These are phyloP conservation scores for Dalbergia cultrata DNA, from an alignment of 306 rosid species.

Conservation along the genomic window DNA sequence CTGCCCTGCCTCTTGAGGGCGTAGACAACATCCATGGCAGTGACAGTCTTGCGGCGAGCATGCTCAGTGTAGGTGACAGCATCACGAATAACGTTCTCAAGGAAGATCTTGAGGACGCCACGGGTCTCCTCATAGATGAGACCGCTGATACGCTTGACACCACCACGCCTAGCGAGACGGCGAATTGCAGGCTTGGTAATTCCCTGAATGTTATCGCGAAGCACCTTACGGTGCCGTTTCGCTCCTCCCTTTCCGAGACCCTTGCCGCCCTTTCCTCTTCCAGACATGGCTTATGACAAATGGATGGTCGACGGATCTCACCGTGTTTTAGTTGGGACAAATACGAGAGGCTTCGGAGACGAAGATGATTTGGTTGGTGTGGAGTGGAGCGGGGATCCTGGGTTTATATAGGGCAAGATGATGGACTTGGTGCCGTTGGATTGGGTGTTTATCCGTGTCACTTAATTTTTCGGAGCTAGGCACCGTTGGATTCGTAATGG, in stretches of 20 bases:
- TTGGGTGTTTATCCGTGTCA: conserved; percentile 39
- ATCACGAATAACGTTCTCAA: conserved; percentile 58
- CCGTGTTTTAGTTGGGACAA: neutral
- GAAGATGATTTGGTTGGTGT: neutral
- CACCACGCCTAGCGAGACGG: conserved; percentile 62
- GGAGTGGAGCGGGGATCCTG: neutral
- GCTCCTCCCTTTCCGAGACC: conserved; percentile 65
- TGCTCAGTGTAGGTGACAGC: conserved; percentile 66
- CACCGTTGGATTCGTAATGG: conserved; percentile 39
- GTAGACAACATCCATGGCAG: conserved; percentile 64
- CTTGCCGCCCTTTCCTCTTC: conserved; percentile 66
- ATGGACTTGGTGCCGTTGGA: conserved; percentile 8
- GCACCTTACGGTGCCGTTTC: conserved; percentile 62
- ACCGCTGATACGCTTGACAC: conserved; percentile 64
- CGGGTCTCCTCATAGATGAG: conserved; percentile 62
- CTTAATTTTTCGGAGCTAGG: too few relatives aligned
- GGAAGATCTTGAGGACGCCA: conserved; percentile 59
- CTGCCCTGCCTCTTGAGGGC: conserved; percentile 66
- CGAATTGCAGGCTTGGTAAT: conserved; percentile 62
- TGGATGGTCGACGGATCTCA: neutral
- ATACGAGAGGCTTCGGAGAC: neutral
- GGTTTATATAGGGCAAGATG: neutral
- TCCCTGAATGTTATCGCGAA: conserved; percentile 62
- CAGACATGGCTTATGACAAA: conserved; percentile 34
- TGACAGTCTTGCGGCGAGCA: conserved; percentile 61